Percentiles rank a stretch among this genome's conserved stretches.
Evolutionary conservation across 352 stramenopile species (phyloP).

Genomic region (Phytophthora lateralis): DNA sequence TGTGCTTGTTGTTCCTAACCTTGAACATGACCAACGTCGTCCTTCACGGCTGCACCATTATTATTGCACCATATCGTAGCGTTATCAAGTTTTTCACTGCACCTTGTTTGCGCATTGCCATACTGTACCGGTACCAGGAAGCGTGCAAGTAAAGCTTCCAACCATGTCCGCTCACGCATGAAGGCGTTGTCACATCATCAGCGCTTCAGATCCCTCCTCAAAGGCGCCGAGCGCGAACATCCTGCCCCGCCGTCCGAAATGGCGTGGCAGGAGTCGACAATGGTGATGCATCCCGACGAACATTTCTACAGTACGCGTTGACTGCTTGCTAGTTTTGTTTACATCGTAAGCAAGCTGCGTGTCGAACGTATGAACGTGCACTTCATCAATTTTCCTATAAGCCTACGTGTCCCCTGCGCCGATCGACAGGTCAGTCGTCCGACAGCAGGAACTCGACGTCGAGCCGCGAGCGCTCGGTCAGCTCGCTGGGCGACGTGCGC

Average conservation of each 20-base stretch:
- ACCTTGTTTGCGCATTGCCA: neutral
- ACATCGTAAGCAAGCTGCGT: constrained; percentile 14
- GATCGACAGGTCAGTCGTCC: constrained; percentile 7
- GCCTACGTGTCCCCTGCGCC: neutral
- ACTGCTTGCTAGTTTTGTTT: constrained; percentile 26
- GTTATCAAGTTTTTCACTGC: neutral
- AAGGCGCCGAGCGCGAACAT: constrained; percentile 3
- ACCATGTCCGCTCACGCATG: constrained; percentile 8
- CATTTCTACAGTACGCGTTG: constrained; percentile 8
- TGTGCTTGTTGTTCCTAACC: neutral
- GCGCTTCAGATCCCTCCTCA: constrained; percentile 1
- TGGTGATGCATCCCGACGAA: neutral
- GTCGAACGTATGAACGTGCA: constrained; percentile 4
- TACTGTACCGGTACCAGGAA: neutral
- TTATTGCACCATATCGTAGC: neutral
- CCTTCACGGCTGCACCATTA: neutral
- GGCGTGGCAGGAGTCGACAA: constrained; percentile 3
- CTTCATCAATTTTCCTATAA: neutral
- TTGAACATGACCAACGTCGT: neutral
- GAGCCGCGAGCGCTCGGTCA: constrained; percentile 33
- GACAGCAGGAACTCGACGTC: constrained; percentile 50
- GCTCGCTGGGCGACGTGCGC: constrained; percentile 31
- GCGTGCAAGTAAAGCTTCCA: neutral
- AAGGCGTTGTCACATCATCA: constrained; percentile 12
- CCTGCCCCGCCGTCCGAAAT: neutral